Evolutionary conservation across 225 moss, liverwort and hornwort species (phyloP).

Genomic region (Ulota crispa): DNA sequence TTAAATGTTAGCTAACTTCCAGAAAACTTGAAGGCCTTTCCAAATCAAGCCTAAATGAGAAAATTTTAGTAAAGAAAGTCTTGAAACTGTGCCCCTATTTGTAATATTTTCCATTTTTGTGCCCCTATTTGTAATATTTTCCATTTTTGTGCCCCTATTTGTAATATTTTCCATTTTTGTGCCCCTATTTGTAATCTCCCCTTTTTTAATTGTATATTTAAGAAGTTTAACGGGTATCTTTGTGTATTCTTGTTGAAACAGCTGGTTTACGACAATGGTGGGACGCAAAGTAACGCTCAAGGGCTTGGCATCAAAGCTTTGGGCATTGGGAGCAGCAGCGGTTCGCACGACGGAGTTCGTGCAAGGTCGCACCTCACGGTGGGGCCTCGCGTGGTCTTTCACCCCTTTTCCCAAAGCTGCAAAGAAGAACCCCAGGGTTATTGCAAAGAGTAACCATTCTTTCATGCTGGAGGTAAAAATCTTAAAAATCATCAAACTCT

Average conservation of each 20-base stretch:
- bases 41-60: too few relatives aligned
- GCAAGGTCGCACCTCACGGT: conserved; percentile 90
- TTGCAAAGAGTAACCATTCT: conserved; percentile 57
- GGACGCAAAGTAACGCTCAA: conserved; percentile 94
- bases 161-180: too few relatives aligned
- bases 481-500: background rate
- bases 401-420: conserved; percentile 42
- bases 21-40: too few relatives aligned
- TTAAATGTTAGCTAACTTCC: too few relatives aligned
- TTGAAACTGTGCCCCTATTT: too few relatives aligned
- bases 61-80: too few relatives aligned
- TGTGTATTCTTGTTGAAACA: conserved; percentile 29
- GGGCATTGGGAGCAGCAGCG: conserved; percentile 72
- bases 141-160: too few relatives aligned
- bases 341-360: conserved; percentile 96
- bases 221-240: conserved; percentile 5
- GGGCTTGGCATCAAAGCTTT: conserved; percentile 59
- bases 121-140: too few relatives aligned
- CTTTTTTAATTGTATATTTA: background rate
- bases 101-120: too few relatives aligned
- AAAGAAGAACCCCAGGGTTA: conserved; percentile 22
- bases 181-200: too few relatives aligned
- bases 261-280: conserved; percentile 99
- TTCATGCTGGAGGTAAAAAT: conserved; percentile 94
- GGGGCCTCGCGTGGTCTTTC: conserved; percentile 99